phyloP scores from a whole-genome alignment of 495 filamentous ascomycete genomes.

The Elasticomyces elasticus region DNA sequence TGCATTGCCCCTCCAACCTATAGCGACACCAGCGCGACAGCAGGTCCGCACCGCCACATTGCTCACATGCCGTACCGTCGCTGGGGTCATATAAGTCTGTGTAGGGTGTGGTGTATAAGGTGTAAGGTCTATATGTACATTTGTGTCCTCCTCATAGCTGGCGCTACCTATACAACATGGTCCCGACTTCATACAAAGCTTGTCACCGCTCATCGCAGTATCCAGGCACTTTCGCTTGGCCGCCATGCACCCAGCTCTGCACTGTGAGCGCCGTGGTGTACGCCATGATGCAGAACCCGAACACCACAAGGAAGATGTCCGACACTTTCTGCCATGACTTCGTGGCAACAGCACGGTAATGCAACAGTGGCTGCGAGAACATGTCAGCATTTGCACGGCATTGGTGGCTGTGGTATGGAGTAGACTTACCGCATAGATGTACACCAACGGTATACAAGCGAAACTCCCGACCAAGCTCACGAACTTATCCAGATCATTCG shows the following conservation, averaged over 20 bases:
- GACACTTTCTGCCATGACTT: conserved; percentile 51
- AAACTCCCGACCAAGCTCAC: conserved; percentile 93
- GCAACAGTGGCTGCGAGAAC: conserved; percentile 64
- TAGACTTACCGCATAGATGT: conserved; percentile 82
- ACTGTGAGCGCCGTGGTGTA: conserved; percentile 84
- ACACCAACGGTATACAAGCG: conserved; percentile 93
- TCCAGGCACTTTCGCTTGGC: conserved; percentile 38
- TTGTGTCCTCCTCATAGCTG: no score
- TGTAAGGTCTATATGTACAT: no score
- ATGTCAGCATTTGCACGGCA: not conserved
- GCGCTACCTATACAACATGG: no score
- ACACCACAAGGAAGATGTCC: conserved; percentile 65
- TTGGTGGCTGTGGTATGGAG: not conserved
- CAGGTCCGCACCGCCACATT: no score
- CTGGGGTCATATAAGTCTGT: no score
- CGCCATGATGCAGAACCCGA: conserved; percentile 74
- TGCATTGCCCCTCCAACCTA: no score
- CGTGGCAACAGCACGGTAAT: conserved; percentile 67
- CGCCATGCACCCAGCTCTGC: conserved; percentile 62
- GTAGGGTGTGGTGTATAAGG: no score
- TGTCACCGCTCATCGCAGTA: conserved; percentile 44
- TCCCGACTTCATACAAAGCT: no score
- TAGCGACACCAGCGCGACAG: no score
- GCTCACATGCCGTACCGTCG: no score
- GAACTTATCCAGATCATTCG: conserved; percentile 92